A percentile compares a stretch with the other conserved stretches of the same genome.
These are phyloP conservation scores for Boletellus sp. DNA, from an alignment of 768 basidiomycete genomes.

Conservation along the genomic window DNA sequence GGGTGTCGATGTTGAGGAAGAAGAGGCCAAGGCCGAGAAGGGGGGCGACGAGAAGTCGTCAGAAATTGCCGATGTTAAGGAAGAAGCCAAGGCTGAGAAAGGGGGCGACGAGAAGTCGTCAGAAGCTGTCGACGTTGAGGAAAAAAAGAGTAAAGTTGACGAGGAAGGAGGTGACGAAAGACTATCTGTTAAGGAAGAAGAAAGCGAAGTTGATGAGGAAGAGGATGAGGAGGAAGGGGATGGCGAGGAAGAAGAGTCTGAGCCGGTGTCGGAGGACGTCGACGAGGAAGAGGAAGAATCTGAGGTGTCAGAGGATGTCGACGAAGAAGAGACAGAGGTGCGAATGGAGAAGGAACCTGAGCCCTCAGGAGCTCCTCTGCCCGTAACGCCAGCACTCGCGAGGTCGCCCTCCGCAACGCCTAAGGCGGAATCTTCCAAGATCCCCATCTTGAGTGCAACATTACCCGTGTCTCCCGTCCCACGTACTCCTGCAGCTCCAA, in stretches of 20 bases:
- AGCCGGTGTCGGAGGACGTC: slow-evolving; percentile 22
- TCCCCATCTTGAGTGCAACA: slow-evolving; percentile 49
- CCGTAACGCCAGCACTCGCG: slow-evolving; percentile 35
- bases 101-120: slow-evolving; percentile 12
- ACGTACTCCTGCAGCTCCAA: slow-evolving; percentile 27
- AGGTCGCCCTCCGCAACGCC: slow-evolving; percentile 60
- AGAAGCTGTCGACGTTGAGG: slow-evolving; percentile 28
- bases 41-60: slow-evolving; percentile 8
- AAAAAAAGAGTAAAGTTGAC: slow-evolving; percentile 18
- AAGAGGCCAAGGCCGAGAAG: too few species aligned
- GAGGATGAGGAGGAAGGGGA: neutral
- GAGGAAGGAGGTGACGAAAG: slow-evolving; percentile 13
- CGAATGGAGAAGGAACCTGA: slow-evolving; percentile 21
- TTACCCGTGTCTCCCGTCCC: slow-evolving; percentile 63
- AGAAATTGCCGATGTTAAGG: slow-evolving; percentile 4
- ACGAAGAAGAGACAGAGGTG: slow-evolving; percentile 20
- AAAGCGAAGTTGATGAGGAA: slow-evolving; percentile 23
- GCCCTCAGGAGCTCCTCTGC: slow-evolving; percentile 15
- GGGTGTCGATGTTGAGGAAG: too few species aligned
- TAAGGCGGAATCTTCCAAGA: slow-evolving; percentile 46
- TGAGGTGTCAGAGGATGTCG: slow-evolving; percentile 8
- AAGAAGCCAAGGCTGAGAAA: slow-evolving; percentile 30
- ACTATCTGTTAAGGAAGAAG: neutral
- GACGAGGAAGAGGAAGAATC: slow-evolving; percentile 25
- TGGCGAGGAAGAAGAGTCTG: slow-evolving; percentile 17